A percentile compares a stretch with the other conserved stretches of the same genome.
These are phyloP conservation scores for Melampsora occidentalis DNA, from an alignment of 1,284 basidiomycete species.

Conservation along the genomic window DNA sequence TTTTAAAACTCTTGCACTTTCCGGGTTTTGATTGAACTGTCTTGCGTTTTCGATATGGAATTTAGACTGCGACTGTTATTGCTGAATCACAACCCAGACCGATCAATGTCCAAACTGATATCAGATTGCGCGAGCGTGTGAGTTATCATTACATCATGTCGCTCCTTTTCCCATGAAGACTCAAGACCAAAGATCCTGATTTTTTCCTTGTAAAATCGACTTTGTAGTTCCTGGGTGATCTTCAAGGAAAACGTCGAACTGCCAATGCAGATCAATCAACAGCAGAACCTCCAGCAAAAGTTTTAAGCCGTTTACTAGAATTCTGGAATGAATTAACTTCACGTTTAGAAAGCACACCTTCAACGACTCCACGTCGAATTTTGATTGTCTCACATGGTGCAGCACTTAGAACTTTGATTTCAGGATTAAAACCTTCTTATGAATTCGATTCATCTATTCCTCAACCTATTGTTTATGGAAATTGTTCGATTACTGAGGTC, in stretches of 20 bases:
- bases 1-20: too few species aligned
- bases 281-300: conserved; percentile 16
- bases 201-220: background rate
- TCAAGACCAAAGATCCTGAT: background rate
- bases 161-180: background rate
- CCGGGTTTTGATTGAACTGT: too few species aligned
- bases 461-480: conserved; percentile 14
- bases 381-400: conserved; percentile 38
- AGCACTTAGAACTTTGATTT: conserved; percentile 27
- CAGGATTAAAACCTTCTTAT: conserved; percentile 1
- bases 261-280: conserved; percentile 7
- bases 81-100: conserved; percentile 14
- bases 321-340: conserved; percentile 25
- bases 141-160: background rate
- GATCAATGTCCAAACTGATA: conserved; percentile 16
- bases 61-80: conserved; percentile 32
- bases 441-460: conserved; percentile 5
- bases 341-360: background rate
- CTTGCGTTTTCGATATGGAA: background rate
- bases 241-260: conserved; percentile 22
- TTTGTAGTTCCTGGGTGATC: conserved; percentile 27
- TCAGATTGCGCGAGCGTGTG: conserved; percentile 31
- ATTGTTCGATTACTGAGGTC: conserved; percentile 36
- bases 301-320: conserved; percentile 19
- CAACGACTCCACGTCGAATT: background rate